Percentiles rank a stretch among this genome's conserved stretches.
phyloP scores from a whole-genome alignment of 2,329 filamentous ascomycete species.

The Mollisiaceae sp. region DNA sequence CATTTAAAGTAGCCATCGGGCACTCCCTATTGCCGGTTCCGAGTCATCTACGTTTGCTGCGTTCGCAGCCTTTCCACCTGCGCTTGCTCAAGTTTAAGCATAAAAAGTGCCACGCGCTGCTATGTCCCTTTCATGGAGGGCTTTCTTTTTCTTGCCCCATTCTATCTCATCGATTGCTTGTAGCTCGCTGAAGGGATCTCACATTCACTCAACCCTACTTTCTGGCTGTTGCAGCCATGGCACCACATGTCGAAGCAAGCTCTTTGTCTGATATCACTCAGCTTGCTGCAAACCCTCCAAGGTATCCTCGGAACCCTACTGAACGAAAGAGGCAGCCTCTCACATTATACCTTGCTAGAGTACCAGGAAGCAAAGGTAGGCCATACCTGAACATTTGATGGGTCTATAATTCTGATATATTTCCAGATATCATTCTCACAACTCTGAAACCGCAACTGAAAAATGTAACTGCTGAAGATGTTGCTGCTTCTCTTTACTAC shows the following conservation, averaged over 20 bases:
- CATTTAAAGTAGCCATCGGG: neutral
- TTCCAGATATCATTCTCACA: slow-evolving; percentile 60
- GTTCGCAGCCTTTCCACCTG: neutral
- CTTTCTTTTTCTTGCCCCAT: neutral
- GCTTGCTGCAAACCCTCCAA: slow-evolving; percentile 84
- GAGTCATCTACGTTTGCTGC: neutral
- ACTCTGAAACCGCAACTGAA: slow-evolving; percentile 87
- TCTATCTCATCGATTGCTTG: neutral
- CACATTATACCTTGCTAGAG: slow-evolving; percentile 88
- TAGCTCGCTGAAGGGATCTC: neutral
- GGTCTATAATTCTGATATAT: slow-evolving; percentile 20
- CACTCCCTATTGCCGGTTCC: neutral
- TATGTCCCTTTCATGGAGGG: too few relatives aligned
- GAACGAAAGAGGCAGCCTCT: slow-evolving; percentile 72
- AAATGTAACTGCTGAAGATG: slow-evolving; percentile 86
- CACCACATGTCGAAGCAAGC: slow-evolving; percentile 68
- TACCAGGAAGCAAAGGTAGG: slow-evolving; percentile 87
- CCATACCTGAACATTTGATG: slow-evolving; percentile 23
- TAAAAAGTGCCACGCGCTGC: too few relatives aligned
- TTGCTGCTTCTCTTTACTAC: slow-evolving; percentile 89
- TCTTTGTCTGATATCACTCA: slow-evolving; percentile 81
- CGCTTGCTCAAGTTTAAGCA: too few relatives aligned
- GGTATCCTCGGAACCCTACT: slow-evolving; percentile 79
- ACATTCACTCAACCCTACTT: neutral
- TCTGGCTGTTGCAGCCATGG: slow-evolving; percentile 3